Evolutionary conservation across 768 basidiomycete species (phyloP).

Genomic region (Termitomyces sp.): DNA sequence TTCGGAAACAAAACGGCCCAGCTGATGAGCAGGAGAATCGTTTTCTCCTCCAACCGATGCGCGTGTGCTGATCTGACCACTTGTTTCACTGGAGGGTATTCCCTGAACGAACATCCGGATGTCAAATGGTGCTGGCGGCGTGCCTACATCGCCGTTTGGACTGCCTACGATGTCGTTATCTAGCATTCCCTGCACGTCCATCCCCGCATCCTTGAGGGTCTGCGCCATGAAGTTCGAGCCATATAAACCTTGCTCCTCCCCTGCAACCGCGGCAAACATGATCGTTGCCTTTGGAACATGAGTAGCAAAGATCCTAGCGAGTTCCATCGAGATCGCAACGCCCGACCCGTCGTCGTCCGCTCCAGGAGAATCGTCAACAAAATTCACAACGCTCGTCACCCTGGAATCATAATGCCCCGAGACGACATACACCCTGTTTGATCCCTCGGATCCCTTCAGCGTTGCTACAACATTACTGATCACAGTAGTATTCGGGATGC

Average conservation of each 20-base stretch:
- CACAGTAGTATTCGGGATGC: conserved; percentile 40
- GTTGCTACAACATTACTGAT: conserved; percentile 55
- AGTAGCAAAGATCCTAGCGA: conserved; percentile 50
- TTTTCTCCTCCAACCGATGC: conserved; percentile 51
- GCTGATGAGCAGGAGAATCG: conserved; percentile 50
- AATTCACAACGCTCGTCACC: conserved; percentile 37
- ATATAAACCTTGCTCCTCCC: conserved; percentile 53
- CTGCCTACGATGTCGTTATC: conserved; percentile 59
- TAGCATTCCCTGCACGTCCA: conserved; percentile 56
- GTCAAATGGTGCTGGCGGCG: conserved; percentile 40
- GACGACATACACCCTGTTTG: conserved; percentile 51
- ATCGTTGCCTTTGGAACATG: conserved; percentile 48
- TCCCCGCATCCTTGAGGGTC: conserved; percentile 37
- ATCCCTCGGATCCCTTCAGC: conserved; percentile 44
- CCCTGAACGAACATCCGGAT: conserved; percentile 54
- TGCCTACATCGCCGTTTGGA: conserved; percentile 47
- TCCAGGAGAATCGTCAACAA: conserved; percentile 46
- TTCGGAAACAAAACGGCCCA: conserved; percentile 52
- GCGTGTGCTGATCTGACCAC: conserved; percentile 31
- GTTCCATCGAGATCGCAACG: conserved; percentile 54
- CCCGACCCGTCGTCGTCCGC: conserved; percentile 57
- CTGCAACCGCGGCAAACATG: conserved; percentile 50
- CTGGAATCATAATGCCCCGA: conserved; percentile 58
- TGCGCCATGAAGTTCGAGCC: conserved; percentile 49
- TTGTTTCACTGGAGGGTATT: conserved; percentile 44